Evolutionary conservation across 108 stramenopile species (phyloP), one percentile per base, ranked within the genome.

Genomic region (Cyclotella distinguenda): DNA sequence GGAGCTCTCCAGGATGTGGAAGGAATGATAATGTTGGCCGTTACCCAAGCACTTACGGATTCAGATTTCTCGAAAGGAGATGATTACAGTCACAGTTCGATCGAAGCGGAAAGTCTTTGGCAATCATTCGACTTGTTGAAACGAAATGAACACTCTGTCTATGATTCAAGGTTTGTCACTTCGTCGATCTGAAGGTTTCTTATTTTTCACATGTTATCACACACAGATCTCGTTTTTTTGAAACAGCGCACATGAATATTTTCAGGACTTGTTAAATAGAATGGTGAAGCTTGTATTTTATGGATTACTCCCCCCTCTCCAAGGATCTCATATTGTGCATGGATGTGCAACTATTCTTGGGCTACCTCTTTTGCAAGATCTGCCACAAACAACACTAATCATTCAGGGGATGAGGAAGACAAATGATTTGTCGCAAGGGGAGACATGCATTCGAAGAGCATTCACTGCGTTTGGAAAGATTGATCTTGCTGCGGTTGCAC

Each of bases 361-460:
- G 5, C 78, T 93, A 43, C 73, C 82, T 35, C 64, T 89, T 9
- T 74, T 86, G 16, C 49, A 63, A 28, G 78, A 84, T 22, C 64
- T 90, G 11, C 86, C 86, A 5, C 66, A 80, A 34, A 83, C 80
- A 4, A 84, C 87, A 8, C 49, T 93, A 9, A 77, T 93, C 9
- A 64, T 93, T 21, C 69, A 86, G 0, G 92, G 92, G 13, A 90
- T 93, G 92, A 53, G 87, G 28, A 93, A 90, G 56, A 81, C 79
- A 9, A 83, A 75, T 23, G 70, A 65, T 19, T 40, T 74, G 15
- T 50, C 28, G 1, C 68, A 84, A 39, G 75, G 75, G 21, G 46
- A 50, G 38, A 36, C 49, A 13, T 47, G 60, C 33, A 84, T 88
- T 28, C 58, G 72, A 10, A 43, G 68, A 18, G 82, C 84, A 15